These are phyloP conservation scores for Naganishia antarctica DNA, from an alignment of 768 basidiomycete genomes.

Conservation along the genomic window DNA sequence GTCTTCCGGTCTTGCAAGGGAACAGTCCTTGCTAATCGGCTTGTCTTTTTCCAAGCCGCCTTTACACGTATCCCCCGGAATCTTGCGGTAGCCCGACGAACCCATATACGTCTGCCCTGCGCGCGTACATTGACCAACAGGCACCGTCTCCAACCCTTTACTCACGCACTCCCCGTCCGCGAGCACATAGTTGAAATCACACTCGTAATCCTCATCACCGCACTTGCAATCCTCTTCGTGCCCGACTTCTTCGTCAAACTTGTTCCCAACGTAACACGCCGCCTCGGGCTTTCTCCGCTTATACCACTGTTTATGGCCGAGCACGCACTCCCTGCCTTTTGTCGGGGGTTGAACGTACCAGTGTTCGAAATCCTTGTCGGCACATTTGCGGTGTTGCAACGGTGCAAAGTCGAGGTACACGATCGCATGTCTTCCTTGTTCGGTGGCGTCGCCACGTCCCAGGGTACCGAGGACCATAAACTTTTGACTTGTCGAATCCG, in stretches of 20 bases:
- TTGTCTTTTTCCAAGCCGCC: conserved; percentile 65
- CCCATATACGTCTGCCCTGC: conserved; percentile 67
- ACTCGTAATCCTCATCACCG: conserved; percentile 84
- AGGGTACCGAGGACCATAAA: conserved; percentile 82
- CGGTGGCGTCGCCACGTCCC: conserved; percentile 55
- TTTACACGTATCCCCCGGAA: conserved; percentile 85
- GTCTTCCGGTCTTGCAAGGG: conserved; percentile 70
- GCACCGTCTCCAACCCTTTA: conserved; percentile 80
- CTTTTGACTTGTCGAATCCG: conserved; percentile 94
- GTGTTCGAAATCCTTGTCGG: conserved; percentile 66
- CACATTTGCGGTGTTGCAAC: conserved; percentile 66
- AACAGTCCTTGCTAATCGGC: conserved; percentile 67
- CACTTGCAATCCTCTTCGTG: conserved; percentile 81
- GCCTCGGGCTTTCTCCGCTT: conserved; percentile 72
- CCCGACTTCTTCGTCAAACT: conserved; percentile 78
- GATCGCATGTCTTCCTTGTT: conserved; percentile 61
- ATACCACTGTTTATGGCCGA: conserved; percentile 99
- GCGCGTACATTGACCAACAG: conserved; percentile 59
- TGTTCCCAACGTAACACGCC: conserved; percentile 82
- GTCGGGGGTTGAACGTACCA: conserved; percentile 71
- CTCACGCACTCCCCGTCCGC: conserved; percentile 71
- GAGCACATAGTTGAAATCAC: conserved; percentile 84
- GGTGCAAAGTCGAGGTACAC: conserved; percentile 78
- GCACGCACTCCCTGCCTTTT: conserved; percentile 64
- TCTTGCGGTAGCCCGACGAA: conserved; percentile 84